These are phyloP conservation scores for Lupinus albus DNA, from an alignment of 306 rosid species.

Conservation along the genomic window DNA sequence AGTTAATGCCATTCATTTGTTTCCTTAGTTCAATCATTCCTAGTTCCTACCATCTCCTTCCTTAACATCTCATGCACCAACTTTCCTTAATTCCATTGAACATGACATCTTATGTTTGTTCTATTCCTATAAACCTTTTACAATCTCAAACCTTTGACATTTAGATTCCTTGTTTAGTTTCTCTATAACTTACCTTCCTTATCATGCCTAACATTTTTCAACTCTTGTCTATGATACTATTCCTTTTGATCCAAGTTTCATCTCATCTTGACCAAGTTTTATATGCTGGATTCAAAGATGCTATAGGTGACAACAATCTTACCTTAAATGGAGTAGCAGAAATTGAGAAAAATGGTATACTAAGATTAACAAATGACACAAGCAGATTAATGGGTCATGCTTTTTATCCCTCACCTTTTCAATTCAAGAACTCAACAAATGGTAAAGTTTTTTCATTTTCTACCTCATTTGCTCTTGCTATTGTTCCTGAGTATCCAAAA, in stretches of 20 bases:
- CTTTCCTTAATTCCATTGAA: slow-evolving; percentile 32
- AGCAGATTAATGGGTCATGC: slow-evolving; percentile 65
- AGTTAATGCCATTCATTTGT: not conserved
- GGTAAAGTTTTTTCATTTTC: slow-evolving; percentile 76
- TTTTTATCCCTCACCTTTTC: slow-evolving; percentile 55
- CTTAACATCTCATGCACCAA: slow-evolving; percentile 32
- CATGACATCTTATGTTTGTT: slow-evolving; percentile 20
- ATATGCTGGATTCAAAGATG: slow-evolving; percentile 62
- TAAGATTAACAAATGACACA: slow-evolving; percentile 69
- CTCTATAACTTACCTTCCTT: too few relatives aligned
- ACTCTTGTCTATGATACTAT: slow-evolving; percentile 29
- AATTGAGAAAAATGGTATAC: slow-evolving; percentile 53
- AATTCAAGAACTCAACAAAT: slow-evolving; percentile 56
- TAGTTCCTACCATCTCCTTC: not conserved
- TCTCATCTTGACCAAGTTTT: slow-evolving; percentile 50
- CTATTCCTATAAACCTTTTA: slow-evolving; percentile 14
- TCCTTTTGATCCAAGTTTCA: slow-evolving; percentile 45
- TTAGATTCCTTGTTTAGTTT: not conserved
- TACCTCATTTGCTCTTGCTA: slow-evolving; percentile 64
- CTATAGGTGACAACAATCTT: slow-evolving; percentile 52
- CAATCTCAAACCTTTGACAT: not conserved
- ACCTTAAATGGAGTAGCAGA: slow-evolving; percentile 60
- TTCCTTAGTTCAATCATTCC: not conserved
- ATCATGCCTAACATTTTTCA: slow-evolving; percentile 45
- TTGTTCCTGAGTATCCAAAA: slow-evolving; percentile 76